phyloP scores from a whole-genome alignment of 106 monocot species.

The Xerophyta viscosa region DNA sequence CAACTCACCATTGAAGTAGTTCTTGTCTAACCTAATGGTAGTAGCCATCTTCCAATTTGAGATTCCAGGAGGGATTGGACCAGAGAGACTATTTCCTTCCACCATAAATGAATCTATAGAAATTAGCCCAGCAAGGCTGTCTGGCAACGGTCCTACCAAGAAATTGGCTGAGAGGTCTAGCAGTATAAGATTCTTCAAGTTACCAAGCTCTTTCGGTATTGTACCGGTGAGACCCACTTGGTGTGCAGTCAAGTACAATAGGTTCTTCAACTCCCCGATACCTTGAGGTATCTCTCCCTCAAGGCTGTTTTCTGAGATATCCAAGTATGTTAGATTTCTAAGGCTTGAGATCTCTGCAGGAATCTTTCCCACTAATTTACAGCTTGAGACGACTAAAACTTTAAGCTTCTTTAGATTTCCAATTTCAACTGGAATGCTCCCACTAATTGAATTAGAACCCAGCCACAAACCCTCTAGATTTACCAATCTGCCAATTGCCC shows the following conservation, averaged over 20 bases:
- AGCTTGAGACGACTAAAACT: conserved; percentile 34
- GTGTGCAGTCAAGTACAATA: conserved; percentile 49
- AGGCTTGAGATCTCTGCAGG: conserved; percentile 52
- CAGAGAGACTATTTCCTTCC: conserved; percentile 68
- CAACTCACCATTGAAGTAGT: conserved; percentile 55
- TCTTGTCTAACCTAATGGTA: conserved; percentile 54
- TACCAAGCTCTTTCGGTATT: conserved; percentile 56
- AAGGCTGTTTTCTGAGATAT: conserved; percentile 73
- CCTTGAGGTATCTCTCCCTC: conserved; percentile 48
- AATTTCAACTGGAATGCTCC: conserved; percentile 65
- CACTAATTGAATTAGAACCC: conserved; percentile 60
- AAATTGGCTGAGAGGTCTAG: conserved; percentile 81
- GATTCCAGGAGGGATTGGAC: conserved; percentile 65
- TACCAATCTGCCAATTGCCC: conserved; percentile 46
- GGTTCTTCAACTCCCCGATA: conserved; percentile 57
- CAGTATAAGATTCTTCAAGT: conserved; percentile 48
- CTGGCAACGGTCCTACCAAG: conserved; percentile 64
- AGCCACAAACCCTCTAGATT: conserved; percentile 51
- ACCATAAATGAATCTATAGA: conserved; percentile 56
- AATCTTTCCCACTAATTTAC: conserved; percentile 63
- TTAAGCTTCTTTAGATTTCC: conserved; percentile 56
- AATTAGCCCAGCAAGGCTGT: conserved; percentile 36
- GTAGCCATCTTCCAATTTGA: conserved; percentile 49
- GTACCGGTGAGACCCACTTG: conserved; percentile 62
- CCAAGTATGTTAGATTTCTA: conserved; percentile 48